These are phyloP conservation scores for Dryadomyces sulphureus DNA, from an alignment of 2,329 filamentous ascomycete genomes.

Conservation along the genomic window DNA sequence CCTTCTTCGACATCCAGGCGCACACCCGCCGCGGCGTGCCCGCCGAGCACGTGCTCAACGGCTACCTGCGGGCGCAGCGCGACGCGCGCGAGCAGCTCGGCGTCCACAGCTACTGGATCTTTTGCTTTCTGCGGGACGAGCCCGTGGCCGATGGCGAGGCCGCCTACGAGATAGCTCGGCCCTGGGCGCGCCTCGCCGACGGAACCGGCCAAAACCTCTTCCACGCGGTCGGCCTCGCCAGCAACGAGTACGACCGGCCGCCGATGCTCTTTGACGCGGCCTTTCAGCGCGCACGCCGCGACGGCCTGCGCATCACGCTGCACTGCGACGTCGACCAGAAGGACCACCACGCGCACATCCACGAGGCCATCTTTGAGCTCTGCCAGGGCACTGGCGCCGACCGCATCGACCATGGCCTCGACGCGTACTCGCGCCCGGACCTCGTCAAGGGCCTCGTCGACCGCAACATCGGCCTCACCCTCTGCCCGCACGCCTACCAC, in stretches of 20 bases:
- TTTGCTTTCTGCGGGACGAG: slow-evolving; percentile 57
- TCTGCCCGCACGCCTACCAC: slow-evolving; percentile 63
- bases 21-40: slow-evolving; percentile 48
- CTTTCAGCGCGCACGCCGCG: slow-evolving; percentile 20
- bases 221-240: slow-evolving; percentile 28
- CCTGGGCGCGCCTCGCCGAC: slow-evolving; percentile 18
- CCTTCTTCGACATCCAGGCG: slow-evolving; percentile 70
- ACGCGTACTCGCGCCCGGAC: slow-evolving; percentile 41
- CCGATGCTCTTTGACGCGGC: slow-evolving; percentile 27
- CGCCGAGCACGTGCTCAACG: slow-evolving; percentile 47
- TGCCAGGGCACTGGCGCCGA: slow-evolving; percentile 43
- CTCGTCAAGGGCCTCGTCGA: slow-evolving; percentile 42
- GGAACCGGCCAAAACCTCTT: slow-evolving; percentile 23
- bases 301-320: slow-evolving; percentile 29
- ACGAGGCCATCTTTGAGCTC: slow-evolving; percentile 43
- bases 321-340: slow-evolving; percentile 37
- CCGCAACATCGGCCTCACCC: slow-evolving; percentile 45
- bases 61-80: slow-evolving; percentile 43
- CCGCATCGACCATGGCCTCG: slow-evolving; percentile 62
- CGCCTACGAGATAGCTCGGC: slow-evolving; percentile 27
- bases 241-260: slow-evolving; percentile 29
- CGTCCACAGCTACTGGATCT: slow-evolving; percentile 49
- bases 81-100: slow-evolving; percentile 46
- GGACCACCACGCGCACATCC: slow-evolving; percentile 18
- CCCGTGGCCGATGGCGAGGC: slow-evolving; percentile 38